Percentiles rank a stretch among this genome's conserved stretches.
Evolutionary conservation across 2,329 filamentous ascomycete species (phyloP).

Genomic region (Lachnellula cervina): DNA sequence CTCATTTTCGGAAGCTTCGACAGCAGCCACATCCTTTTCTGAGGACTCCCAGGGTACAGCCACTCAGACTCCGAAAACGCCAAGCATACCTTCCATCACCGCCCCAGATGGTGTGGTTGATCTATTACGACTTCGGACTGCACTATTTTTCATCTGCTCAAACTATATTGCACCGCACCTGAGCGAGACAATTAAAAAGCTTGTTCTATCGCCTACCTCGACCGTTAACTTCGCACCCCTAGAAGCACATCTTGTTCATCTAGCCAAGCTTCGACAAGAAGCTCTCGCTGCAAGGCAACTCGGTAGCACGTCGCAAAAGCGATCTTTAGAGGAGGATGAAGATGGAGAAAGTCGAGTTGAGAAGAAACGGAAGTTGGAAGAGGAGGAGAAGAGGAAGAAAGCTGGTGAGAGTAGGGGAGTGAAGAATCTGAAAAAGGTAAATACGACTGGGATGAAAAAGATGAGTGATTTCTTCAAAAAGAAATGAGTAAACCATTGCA

Average conservation of each 20-base stretch:
- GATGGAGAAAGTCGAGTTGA: conserved; percentile 58
- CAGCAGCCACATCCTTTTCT: conserved; percentile 34
- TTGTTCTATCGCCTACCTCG: conserved; percentile 33
- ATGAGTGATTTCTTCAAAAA: conserved; percentile 92
- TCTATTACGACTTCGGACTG: conserved; percentile 44
- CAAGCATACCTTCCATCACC: conserved; percentile 18
- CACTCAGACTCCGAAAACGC: conserved; percentile 14
- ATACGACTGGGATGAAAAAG: conserved; percentile 93
- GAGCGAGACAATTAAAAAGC: conserved; percentile 34
- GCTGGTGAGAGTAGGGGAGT: conserved; percentile 69
- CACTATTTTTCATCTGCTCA: conserved; percentile 44
- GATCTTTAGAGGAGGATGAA: conserved; percentile 60
- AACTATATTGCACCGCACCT: conserved; percentile 42
- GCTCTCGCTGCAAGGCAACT: conserved; percentile 63
- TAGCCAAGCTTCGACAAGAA: conserved; percentile 66
- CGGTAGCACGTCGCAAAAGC: conserved; percentile 67
- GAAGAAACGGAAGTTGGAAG: conserved; percentile 81
- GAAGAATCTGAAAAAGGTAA: conserved; percentile 79
- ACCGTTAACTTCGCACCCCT: conserved; percentile 64
- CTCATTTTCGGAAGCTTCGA: conserved; percentile 36
- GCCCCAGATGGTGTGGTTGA: conserved; percentile 35
- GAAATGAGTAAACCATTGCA: conserved; percentile 28
- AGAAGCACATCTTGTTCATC: conserved; percentile 60
- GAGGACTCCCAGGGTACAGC: conserved; percentile 17
- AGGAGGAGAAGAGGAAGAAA: conserved; percentile 84